phyloP scores from a whole-genome alignment of 768 basidiomycete genomes.

The Mycena rosella region DNA sequence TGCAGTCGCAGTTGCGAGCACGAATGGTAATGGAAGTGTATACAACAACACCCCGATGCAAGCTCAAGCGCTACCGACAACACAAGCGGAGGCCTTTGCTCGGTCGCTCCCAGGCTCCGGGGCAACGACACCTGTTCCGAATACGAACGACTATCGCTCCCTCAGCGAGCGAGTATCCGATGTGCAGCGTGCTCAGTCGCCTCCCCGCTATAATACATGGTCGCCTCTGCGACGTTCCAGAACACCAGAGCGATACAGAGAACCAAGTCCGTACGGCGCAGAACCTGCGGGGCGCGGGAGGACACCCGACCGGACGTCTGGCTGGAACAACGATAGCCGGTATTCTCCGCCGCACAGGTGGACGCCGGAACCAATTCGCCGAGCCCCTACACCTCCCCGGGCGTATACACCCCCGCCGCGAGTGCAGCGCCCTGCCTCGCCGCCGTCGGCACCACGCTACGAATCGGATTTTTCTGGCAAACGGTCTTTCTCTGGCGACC shows the following conservation, averaged over 20 bases:
- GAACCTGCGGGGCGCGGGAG: constrained; percentile 2
- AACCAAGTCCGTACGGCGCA: neutral
- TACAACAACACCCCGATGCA: neutral
- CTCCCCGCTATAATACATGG: neutral
- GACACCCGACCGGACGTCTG: neutral
- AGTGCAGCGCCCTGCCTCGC: neutral
- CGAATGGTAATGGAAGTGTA: neutral
- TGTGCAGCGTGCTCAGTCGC: neutral
- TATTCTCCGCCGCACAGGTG: neutral
- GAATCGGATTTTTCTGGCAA: neutral
- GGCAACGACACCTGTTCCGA: constrained; percentile 1
- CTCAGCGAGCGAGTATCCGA: constrained; percentile 8
- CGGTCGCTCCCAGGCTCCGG: neutral
- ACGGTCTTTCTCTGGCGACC: constrained; percentile 14
- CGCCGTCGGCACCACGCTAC: neutral
- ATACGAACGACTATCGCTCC: neutral
- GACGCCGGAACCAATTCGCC: neutral
- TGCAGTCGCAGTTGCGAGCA: neutral
- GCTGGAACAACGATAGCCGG: no score
- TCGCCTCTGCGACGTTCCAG: constrained; percentile 10
- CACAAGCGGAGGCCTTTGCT: neutral
- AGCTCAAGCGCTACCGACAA: neutral
- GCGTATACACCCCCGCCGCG: neutral
- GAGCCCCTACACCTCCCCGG: neutral
- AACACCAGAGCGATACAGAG: constrained; percentile 19